Evolutionary conservation across 2,329 filamentous ascomycete genomes (phyloP), one percentile per base, ranked within the genome.

Genomic region (Fusarium burgessii): DNA sequence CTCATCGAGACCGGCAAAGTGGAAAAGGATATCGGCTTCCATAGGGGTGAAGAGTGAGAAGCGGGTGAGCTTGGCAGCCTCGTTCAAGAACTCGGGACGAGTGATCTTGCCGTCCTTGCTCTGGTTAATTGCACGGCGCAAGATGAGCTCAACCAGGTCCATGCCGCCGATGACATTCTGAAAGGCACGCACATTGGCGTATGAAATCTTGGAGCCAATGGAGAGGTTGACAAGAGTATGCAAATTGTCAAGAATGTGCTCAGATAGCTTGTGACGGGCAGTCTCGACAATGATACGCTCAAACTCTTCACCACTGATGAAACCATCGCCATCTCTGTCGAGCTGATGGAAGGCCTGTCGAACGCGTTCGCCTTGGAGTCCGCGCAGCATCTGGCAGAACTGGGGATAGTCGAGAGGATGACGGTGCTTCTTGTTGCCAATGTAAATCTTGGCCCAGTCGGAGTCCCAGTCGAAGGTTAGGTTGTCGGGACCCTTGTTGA

Each of bases 1-100:
- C 76, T 96, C 92, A 78, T 98, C 94, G 58, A 98, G 87, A 68
- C 95, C 93, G 66, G 96, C 96, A 81, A 99, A 99, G 84, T 98
- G 96, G 87, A 99, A 99, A 42, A 99, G 89, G 70, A 99, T 97
- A 78, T 99, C 96, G 42, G 95, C 95, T 82, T 99, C 96, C 94
- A 98, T 98, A 15, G 96, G 96, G 0, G 96, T 98, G 83, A 98
- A 98, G 38, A 97, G 89, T 15, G 95, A 97, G 85, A 98, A 99
- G 70, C 96, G 91, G 27, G 95, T 97, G 77, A 96, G 91, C 71
- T 91, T 91, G 46, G 95, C 92, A 14, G 96, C 95, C 84, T 98
- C 95, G 81, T 97, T 95, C 70, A 98, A 84, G 83, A 99, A 99
- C 78, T 98, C 96, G 45, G 94, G 89, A 56, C 94, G 90, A 7